phyloP scores from a whole-genome alignment of 2,329 filamentous ascomycete genomes.

The Endothia cerciana region DNA sequence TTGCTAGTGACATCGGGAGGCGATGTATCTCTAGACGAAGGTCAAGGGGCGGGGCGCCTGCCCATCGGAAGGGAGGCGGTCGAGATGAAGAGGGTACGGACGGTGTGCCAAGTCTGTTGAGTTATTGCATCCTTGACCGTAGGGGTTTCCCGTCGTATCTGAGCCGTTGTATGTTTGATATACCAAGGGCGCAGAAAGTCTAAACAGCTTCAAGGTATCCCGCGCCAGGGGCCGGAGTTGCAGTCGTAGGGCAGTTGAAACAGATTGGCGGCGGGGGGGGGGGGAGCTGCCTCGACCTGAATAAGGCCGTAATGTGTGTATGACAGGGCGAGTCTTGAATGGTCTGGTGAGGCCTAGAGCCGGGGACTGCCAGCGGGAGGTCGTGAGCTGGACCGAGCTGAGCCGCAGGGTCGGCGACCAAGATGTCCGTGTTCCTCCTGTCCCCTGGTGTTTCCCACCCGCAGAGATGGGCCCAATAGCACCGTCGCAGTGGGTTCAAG shows the following conservation, averaged over 20 bases:
- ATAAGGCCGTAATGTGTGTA: background rate
- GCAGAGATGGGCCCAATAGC: background rate
- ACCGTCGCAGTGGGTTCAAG: background rate
- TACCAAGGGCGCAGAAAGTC: slow-evolving; percentile 4
- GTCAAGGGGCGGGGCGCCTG: background rate
- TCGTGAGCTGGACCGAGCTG: background rate
- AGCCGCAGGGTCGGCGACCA: background rate
- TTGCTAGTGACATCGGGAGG: slow-evolving; percentile 17
- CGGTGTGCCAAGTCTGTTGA: slow-evolving; percentile 6
- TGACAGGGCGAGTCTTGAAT: background rate
- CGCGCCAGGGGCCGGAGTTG: background rate
- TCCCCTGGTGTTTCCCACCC: slow-evolving; percentile 6
- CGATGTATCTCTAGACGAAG: background rate
- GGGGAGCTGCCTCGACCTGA: background rate
- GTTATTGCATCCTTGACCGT: slow-evolving; percentile 24
- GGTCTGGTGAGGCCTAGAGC: background rate
- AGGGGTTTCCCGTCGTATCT: background rate
- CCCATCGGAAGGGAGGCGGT: background rate
- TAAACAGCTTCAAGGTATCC: background rate
- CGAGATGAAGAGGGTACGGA: background rate
- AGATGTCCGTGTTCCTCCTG: background rate
- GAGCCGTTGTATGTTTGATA: slow-evolving; percentile 23
- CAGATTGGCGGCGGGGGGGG: background rate
- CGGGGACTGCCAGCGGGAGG: background rate
- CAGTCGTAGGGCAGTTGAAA: slow-evolving; percentile 1